Evolutionary conservation across 805 yeast genomes (phyloP).

Genomic region (Wickerhamomyces queroliae): DNA sequence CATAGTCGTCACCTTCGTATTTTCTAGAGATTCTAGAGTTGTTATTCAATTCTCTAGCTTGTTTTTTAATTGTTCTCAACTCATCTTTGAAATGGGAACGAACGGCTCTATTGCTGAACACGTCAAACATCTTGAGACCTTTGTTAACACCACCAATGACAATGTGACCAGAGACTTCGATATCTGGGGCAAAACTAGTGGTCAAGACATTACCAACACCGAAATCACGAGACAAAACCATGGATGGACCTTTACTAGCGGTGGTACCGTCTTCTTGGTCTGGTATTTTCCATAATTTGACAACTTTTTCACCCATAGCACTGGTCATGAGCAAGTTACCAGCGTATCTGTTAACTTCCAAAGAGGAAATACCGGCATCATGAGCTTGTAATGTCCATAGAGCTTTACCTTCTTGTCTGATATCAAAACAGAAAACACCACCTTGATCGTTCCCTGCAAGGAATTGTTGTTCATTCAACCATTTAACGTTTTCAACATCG

Average conservation of each 20-base stretch:
- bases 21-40: constrained; percentile 75
- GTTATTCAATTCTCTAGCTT: constrained; percentile 54
- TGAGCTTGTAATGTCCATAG: constrained; percentile 97
- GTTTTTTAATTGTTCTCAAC: constrained; percentile 44
- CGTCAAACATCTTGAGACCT: constrained; percentile 89
- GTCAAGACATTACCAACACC: constrained; percentile 91
- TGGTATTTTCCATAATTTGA: constrained; percentile 84
- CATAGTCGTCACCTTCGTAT: constrained; percentile 43
- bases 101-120: constrained; percentile 75
- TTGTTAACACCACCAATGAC: constrained; percentile 84
- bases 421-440: constrained; percentile 82
- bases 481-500: constrained; percentile 78
- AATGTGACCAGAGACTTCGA: constrained; percentile 78
- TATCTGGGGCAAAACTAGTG: constrained; percentile 78
- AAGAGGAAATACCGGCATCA: constrained; percentile 85
- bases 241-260: constrained; percentile 53
- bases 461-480: constrained; percentile 59
- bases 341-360: constrained; percentile 61
- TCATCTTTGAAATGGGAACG: constrained; percentile 62
- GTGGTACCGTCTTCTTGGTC: constrained; percentile 22
- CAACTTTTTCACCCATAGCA: constrained; percentile 83
- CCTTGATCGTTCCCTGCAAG: constrained; percentile 92
- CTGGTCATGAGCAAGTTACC: constrained; percentile 78
- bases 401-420: constrained; percentile 60
- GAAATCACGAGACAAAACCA: constrained; percentile 87